Evolutionary conservation across 2,329 filamentous ascomycete genomes (phyloP).

Genomic region (Penicillium sp.): DNA sequence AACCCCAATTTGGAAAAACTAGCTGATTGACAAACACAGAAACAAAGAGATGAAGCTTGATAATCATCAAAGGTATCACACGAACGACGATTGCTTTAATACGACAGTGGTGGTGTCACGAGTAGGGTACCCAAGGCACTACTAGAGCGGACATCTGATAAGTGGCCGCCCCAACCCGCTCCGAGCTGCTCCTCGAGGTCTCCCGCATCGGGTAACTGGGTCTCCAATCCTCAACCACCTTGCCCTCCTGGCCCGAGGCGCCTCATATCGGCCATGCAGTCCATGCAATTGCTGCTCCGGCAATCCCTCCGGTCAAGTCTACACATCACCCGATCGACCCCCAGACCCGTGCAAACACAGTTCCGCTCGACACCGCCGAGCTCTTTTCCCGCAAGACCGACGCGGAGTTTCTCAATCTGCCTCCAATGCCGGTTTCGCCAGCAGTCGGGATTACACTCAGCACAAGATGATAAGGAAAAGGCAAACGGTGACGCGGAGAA

Average conservation of each 20-base stretch:
- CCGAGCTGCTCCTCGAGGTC: conserved; percentile 25
- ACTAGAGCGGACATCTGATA: conserved; percentile 25
- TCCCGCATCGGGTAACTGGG: conserved; percentile 14
- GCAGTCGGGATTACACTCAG: conserved; percentile 32
- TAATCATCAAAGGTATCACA: too few relatives aligned
- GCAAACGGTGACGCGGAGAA: conserved; percentile 27
- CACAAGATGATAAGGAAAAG: conserved; percentile 26
- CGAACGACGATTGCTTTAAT: too few relatives aligned
- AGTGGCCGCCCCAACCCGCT: conserved; percentile 18
- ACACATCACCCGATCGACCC: conserved; percentile 26
- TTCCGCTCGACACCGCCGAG: conserved; percentile 27
- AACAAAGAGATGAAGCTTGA: too few relatives aligned
- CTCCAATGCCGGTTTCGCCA: conserved; percentile 48
- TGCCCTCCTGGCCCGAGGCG: conserved; percentile 25
- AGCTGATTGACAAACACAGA: too few relatives aligned
- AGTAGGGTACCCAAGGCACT: too few relatives aligned
- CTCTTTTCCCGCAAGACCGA: conserved; percentile 25
- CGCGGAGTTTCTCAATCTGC: conserved; percentile 45
- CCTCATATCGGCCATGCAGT: conserved; percentile 41
- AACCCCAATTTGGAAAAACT: too few relatives aligned
- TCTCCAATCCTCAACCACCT: conserved; percentile 16
- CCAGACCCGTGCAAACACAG: conserved; percentile 26
- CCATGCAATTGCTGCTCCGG: conserved; percentile 45
- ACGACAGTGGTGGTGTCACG: too few relatives aligned
- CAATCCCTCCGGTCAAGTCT: conserved; percentile 40